Evolutionary conservation across 805 yeast genomes (phyloP).

Genomic region (Candida nitratophila): DNA sequence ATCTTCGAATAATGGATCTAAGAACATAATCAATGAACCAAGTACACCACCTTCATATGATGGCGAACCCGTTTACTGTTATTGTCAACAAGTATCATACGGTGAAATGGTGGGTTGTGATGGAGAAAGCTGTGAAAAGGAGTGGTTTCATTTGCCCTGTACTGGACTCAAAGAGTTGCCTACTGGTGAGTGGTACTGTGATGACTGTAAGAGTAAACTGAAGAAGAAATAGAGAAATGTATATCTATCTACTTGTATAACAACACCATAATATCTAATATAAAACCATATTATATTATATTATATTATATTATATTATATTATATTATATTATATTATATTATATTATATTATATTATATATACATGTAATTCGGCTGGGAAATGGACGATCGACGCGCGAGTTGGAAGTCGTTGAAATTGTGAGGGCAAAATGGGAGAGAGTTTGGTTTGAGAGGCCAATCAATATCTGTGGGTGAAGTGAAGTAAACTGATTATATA

Average conservation of each 20-base stretch:
- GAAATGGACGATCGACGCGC: too few relatives aligned
- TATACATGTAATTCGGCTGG: too few relatives aligned
- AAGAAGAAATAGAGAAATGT: conserved; percentile 1
- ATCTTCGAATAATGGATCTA: background rate
- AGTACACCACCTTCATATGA: background rate
- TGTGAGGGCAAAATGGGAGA: too few relatives aligned
- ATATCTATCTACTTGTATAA: too few relatives aligned
- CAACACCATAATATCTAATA: too few relatives aligned
- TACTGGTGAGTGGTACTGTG: conserved; percentile 78
- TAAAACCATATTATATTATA: too few relatives aligned
- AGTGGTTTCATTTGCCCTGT: conserved; percentile 95
- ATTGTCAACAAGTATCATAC: conserved; percentile 93
- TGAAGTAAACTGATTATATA: too few relatives aligned
- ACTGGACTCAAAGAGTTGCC: conserved; percentile 83
- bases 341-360: too few relatives aligned
- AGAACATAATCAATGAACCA: background rate
- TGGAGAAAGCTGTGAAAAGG: conserved; percentile 84
- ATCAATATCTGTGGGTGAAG: too few relatives aligned
- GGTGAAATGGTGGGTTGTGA: conserved; percentile 99
- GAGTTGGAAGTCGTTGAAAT: background rate
- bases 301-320: too few relatives aligned
- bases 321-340: too few relatives aligned
- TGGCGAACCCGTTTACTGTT: conserved; percentile 82
- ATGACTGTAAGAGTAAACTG: conserved; percentile 42
- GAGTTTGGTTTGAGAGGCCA: too few relatives aligned